A percentile compares a stretch with the other conserved stretches of the same genome.
Conservation (phyloP, 2,329 filamentous ascomycete genomes). For the Bipolaris victoriae region DNA sequence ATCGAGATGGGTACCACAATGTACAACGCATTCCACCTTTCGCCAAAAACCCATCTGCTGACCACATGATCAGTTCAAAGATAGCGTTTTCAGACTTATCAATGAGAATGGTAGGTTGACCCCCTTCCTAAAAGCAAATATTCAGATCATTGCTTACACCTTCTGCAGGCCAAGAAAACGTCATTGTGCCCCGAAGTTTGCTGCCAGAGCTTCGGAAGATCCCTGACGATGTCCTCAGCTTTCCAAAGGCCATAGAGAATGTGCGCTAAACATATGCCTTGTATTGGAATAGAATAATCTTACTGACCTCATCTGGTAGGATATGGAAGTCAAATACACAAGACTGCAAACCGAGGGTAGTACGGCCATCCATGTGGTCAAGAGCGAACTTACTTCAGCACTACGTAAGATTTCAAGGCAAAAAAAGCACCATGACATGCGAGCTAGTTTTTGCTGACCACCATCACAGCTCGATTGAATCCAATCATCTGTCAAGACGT, state of each 20-base stretch:
- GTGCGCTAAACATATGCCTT: constrained; percentile 17
- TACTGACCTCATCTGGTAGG: constrained; percentile 25
- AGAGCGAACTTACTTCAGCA: constrained; percentile 43
- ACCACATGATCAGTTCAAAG: constrained; percentile 36
- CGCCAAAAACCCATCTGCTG: not conserved
- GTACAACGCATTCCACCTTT: constrained; percentile 11
- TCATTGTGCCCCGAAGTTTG: constrained; percentile 39
- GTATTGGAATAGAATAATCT: not conserved
- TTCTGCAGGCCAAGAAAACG: constrained; percentile 24
- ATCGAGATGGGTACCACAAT: constrained; percentile 38
- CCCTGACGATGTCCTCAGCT: constrained; percentile 43
- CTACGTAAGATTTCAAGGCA: constrained; percentile 31
- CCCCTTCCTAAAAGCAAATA: not conserved
- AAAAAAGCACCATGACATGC: not conserved
- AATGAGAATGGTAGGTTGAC: constrained; percentile 24
- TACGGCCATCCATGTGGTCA: constrained; percentile 32
- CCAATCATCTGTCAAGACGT: constrained; percentile 39
- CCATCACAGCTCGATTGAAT: constrained; percentile 35
- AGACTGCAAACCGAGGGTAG: constrained; percentile 27
- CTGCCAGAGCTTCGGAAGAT: constrained; percentile 43
- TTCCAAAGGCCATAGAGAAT: constrained; percentile 32
- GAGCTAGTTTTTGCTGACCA: constrained; percentile 17
- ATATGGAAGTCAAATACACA: constrained; percentile 43
- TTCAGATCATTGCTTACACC: constrained; percentile 12
- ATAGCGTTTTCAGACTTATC: constrained; percentile 32